Evolutionary conservation across 2,329 filamentous ascomycete species (phyloP).

Genomic region (Podosphaera fusca): DNA sequence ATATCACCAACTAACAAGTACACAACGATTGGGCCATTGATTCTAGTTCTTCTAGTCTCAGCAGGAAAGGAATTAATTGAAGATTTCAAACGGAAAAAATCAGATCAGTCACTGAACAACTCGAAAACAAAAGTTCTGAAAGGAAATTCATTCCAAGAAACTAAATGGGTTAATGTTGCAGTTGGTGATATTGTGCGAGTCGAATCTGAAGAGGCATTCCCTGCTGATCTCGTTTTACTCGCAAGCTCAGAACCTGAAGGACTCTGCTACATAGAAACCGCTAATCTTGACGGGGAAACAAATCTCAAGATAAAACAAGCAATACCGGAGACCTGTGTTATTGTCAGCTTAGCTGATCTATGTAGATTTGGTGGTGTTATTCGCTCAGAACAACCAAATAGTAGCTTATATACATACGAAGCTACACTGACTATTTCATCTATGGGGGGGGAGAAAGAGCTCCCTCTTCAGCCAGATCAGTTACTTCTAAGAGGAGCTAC

Average conservation of each 20-base stretch:
- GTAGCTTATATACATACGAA: conserved; percentile 94
- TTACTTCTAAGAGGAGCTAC: conserved; percentile 81
- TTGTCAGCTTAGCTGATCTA: conserved; percentile 72
- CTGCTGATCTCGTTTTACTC: conserved; percentile 74
- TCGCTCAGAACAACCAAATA: conserved; percentile 92
- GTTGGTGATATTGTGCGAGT: conserved; percentile 87
- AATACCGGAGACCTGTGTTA: conserved; percentile 68
- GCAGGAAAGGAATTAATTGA: conserved; percentile 87
- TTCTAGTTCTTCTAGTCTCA: conserved; percentile 79
- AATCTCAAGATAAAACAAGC: conserved; percentile 98
- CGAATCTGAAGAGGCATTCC: conserved; percentile 85
- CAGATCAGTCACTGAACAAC: conserved; percentile 69
- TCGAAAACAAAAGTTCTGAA: conserved; percentile 65
- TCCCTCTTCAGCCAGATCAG: conserved; percentile 77
- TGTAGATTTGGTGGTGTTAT: conserved; percentile 68
- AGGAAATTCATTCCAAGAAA: conserved; percentile 64
- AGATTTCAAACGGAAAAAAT: conserved; percentile 71
- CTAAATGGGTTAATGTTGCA: conserved; percentile 80
- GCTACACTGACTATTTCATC: conserved; percentile 79
- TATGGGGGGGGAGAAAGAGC: conserved; percentile 79
- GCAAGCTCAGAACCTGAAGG: conserved; percentile 94
- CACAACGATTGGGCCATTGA: conserved; percentile 86
- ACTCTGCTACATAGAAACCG: conserved; percentile 94
- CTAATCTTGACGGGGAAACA: conserved; percentile 91
- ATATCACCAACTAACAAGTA: conserved; percentile 89